Evolutionary conservation across 805 yeast species (phyloP), one percentile per base, ranked within the genome.

Genomic region (Sugiyamaella marilandica): DNA sequence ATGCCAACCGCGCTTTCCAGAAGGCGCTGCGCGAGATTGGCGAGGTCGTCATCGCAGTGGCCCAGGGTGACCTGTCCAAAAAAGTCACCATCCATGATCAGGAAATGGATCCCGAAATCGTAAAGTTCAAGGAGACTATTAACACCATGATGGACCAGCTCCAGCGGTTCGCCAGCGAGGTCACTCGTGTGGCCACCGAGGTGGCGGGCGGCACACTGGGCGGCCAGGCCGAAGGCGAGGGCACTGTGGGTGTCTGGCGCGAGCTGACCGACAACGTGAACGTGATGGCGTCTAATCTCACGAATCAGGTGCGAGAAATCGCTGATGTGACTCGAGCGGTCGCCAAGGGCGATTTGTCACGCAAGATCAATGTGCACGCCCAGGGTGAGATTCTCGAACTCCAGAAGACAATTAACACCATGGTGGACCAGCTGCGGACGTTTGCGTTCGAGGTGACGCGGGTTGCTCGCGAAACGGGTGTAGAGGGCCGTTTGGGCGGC

Each of bases 171-270:
- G 89, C 94, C 31, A 77, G 78, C 50, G 94, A 87, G 66, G 94
- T 87, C 41, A 85, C 90, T 35, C 82, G 87, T 55, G 87, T 88
- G 24, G 94, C 96, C 36, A 87, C 91, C 14, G 95, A 88, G 61
- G 96, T 88, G 18, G 92, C 95, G 31, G 86, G 87, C 62, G 96
- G 96, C 60, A 87, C 87, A 57, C 75, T 88, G 39, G 96, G 96
- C 59, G 96, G 96, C 36, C 94, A 86, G 65, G 95, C 92, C 39
- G 85, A 84, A 57, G 84, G 83, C 56, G 84, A 82, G 50, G 92
- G 91, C n/a, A 81, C 91, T 0, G 87, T 83, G 8, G 96, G 96
- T 49, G 85, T 87, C 46, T 87, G 96, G 96, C 82, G 85, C 62
- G 90, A 85, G 63, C 75, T 88, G 41, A 84, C 95, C 5, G 95